Evolutionary conservation across 2,329 filamentous ascomycete species (phyloP).

Genomic region (Microcyclospora tardicrescens): DNA sequence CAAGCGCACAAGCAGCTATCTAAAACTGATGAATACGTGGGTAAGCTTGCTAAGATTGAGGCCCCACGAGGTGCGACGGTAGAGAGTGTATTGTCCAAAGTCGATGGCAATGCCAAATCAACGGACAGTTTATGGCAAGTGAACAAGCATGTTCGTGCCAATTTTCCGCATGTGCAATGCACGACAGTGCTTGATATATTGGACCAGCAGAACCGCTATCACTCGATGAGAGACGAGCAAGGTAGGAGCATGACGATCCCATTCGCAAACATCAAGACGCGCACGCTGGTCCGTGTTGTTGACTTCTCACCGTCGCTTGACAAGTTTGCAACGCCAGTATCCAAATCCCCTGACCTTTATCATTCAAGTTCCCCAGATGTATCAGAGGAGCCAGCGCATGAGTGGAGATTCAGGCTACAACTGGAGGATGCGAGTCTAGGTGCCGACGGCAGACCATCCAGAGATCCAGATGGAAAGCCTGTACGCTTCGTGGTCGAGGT

Average conservation of each 20-base stretch:
- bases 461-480: too few species aligned
- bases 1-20: not conserved
- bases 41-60: too few species aligned
- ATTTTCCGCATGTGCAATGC: conserved; percentile 28
- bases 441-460: too few species aligned
- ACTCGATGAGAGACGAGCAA: conserved; percentile 29
- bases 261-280: conserved; percentile 51
- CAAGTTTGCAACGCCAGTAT: too few species aligned
- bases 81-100: too few species aligned
- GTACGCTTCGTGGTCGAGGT: conserved; percentile 34
- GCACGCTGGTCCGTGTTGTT: conserved; percentile 59
- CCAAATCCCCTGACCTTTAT: too few species aligned
- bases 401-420: too few species aligned
- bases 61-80: too few species aligned
- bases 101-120: conserved; percentile 1
- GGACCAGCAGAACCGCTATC: conserved; percentile 31
- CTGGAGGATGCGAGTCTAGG: too few species aligned
- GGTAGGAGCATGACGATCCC: conserved; percentile 12
- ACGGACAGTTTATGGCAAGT: conserved; percentile 1
- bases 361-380: too few species aligned
- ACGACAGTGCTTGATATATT: conserved; percentile 37
- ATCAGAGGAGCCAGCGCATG: too few species aligned
- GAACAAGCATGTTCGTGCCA: conserved; percentile 26
- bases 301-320: conserved; percentile 31
- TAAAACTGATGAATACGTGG: not conserved